Evolutionary conservation across 768 basidiomycete species (phyloP), one percentile per base, ranked within the genome.

Genomic region (Boletus rubescentipes): DNA sequence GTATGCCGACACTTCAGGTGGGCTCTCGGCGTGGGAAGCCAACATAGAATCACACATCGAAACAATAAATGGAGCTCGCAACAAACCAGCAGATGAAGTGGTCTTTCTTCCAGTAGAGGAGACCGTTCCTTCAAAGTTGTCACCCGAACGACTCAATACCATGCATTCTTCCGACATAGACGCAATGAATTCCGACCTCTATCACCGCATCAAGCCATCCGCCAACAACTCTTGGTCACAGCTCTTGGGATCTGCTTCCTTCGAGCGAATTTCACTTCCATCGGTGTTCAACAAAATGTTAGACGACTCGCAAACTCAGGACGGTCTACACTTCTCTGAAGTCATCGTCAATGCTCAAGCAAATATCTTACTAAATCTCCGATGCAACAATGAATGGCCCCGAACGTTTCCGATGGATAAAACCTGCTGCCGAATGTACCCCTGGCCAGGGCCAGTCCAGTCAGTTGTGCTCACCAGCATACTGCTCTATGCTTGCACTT

Each of bases 151-250:
- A 49, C 81, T 83, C 7, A 63, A 74, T 26, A 86, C 85, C 10
- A 89, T 97, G 77, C 81, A 81, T 51, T 76, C 83, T 23, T 80
- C 86, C 14, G 91, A 94, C 63, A 86, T 95, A 51, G 87, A 92
- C 61, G 89, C 88, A 37, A 94, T 97, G 92, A 96, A 97, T 69
- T 86, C 88, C 3, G 87, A 91, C 67, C 77, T 94, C 46, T 77
- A 76, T 55, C 88, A 91, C 64, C 83, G 89, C 48, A 79, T 91
- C 20, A 69, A 76, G 54, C 73, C 75, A 42, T 62, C 70, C 37
- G 34, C 53, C 18, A 55, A 62, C 20, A 57, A 61, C 50, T 69
- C 67, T 32, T 72, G 75, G 53, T 62, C 61, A 21, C 64, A 71
- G 37, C 52, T 73, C 36, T 49, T 66, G 4, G 60, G 53, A 12